Evolutionary conservation across 768 basidiomycete species (phyloP).

Genomic region (Lactarius pseudohatsudake): DNA sequence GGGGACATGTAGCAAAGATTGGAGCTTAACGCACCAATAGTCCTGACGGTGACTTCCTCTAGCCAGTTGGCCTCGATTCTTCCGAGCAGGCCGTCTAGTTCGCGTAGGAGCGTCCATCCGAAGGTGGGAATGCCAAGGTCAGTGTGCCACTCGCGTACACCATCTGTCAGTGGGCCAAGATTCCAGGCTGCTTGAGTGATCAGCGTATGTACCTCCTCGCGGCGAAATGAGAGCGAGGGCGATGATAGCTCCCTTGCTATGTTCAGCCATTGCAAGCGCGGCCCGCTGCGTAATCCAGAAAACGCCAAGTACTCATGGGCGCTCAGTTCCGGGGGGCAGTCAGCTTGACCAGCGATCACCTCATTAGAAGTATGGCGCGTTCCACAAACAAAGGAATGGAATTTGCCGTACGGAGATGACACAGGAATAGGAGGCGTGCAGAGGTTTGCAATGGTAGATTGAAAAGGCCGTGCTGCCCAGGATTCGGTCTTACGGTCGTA

Average conservation of each 20-base stretch:
- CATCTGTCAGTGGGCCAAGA: conserved; percentile 35
- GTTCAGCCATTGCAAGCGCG: conserved; percentile 42
- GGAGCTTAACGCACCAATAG: too few species aligned
- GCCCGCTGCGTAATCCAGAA: conserved; percentile 46
- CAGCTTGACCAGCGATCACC: conserved; percentile 41
- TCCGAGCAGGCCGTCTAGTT: conserved; percentile 38
- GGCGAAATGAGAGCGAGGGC: conserved; percentile 41
- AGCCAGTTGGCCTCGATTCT: conserved; percentile 45
- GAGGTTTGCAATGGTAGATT: neutral
- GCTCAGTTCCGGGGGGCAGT: conserved; percentile 42
- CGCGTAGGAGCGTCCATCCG: conserved; percentile 37
- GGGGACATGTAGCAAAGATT: too few species aligned
- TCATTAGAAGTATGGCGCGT: conserved; percentile 39
- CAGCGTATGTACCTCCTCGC: conserved; percentile 43
- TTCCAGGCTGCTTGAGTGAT: conserved; percentile 47
- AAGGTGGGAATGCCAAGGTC: conserved; percentile 39
- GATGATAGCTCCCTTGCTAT: conserved; percentile 38
- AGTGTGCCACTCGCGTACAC: conserved; percentile 40
- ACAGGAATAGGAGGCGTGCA: neutral
- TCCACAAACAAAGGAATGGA: neutral
- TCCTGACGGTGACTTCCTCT: neutral
- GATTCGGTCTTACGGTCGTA: neutral
- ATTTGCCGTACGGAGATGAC: neutral
- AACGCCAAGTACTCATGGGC: conserved; percentile 49
- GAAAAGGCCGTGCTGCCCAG: neutral